Base-by-base conservation (phyloP, 805 yeast genomes). In the Kluyveromyces lactis region DNA sequence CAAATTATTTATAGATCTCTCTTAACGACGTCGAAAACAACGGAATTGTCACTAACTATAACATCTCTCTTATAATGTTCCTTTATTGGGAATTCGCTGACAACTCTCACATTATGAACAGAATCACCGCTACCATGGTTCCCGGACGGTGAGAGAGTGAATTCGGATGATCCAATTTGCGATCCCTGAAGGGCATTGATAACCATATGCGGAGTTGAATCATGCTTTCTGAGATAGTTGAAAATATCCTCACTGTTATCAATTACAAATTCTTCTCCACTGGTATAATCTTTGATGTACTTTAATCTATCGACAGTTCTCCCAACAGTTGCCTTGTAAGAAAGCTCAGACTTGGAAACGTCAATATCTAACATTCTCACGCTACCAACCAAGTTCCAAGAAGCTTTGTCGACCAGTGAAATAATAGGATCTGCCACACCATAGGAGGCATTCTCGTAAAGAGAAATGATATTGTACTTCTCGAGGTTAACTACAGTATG, bases 81-180 rank as follows among this genome's bases (percentile, higher is more conserved):
- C 15, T 34, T 10, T 18, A 28, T 27, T 9, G 51, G 51, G 45
- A 46, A 43, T 9, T 18, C 38, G 33, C 43, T 47, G n/a, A 46
- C 41, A 17, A 61, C 58, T 8, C 42, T 48, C 28, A 58, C 58
- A 5, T 45, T 41, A 31, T 56, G 62, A n/a, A 49, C 47, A 6
- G 62, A 52, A 13, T 53, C 45, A 4, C 75, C 77, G n/a, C 47
- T 45, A 1, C 78, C 79, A 43, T 62, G 56, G 46, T 72, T 72
- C 2, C 76, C 76, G 8, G 42, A 32, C n/a, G 69, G 69, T 5
- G 72, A 58, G 3, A 72, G 32, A 1, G 68, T 62, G 47, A 57
- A 72, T 7, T 45, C 44, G 0, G 79, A 69, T 2, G 71, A 61
- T 17, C 78, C 79, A 33, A 66, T 63, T 46, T 73, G 76, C 18